Evolutionary conservation across 306 rosid genomes (phyloP).

Genomic region (Cucumis sativus): DNA sequence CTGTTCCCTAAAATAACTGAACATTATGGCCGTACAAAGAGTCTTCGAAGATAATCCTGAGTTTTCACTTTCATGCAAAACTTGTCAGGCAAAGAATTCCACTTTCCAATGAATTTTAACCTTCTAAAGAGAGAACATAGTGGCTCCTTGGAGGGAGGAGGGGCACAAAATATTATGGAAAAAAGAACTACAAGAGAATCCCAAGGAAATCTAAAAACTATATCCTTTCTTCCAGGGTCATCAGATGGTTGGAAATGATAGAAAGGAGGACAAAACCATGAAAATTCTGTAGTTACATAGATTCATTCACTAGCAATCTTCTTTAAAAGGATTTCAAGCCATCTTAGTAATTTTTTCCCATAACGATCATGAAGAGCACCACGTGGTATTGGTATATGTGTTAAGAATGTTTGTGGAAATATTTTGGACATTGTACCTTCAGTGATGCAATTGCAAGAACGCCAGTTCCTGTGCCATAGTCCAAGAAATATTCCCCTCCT

Average conservation of each 20-base stretch:
- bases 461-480: constrained; percentile 94
- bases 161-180: no score
- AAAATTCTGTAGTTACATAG: neutral
- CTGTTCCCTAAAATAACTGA: no score
- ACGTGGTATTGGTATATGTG: neutral
- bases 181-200: neutral
- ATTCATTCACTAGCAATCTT: neutral
- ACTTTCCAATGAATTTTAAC: no score
- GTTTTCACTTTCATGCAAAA: no score
- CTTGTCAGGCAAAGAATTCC: no score
- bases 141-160: no score
- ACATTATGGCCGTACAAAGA: no score
- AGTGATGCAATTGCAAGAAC: constrained; percentile 81
- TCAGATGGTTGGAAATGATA: neutral
- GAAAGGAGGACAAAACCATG: neutral
- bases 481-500: constrained; percentile 72
- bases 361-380: neutral
- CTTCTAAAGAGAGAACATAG: no score
- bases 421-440: constrained; percentile 36
- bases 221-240: neutral
- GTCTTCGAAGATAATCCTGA: no score
- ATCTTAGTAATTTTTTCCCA: neutral
- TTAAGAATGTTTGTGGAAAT: neutral
- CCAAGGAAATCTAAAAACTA: neutral
- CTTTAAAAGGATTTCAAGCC: neutral